Percentiles rank a stretch among this genome's conserved stretches.
phyloP scores from a whole-genome alignment of 257 asterid species.

The Gentiana dahurica region DNA sequence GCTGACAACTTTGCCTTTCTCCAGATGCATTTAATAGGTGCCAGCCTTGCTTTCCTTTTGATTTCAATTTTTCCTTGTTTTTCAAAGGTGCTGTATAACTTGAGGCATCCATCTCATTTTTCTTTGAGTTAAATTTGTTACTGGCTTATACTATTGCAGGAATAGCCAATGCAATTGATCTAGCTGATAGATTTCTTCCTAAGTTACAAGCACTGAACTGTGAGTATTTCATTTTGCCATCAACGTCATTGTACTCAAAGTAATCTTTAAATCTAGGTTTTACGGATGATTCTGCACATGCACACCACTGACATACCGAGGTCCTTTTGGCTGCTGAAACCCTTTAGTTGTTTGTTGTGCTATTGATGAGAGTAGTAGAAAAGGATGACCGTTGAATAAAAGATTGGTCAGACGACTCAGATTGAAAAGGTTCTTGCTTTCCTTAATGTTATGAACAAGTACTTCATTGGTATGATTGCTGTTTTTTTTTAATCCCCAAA shows the following conservation, averaged over 20 bases:
- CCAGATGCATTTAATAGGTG: slow-evolving; percentile 88
- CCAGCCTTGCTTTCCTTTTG: not conserved
- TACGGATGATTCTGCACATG: too few species aligned
- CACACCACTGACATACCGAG: too few species aligned
- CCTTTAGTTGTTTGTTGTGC: too few species aligned
- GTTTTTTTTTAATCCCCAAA: too few species aligned
- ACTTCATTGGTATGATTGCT: too few species aligned
- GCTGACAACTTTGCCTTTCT: slow-evolving; percentile 77
- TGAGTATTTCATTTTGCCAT: slow-evolving; percentile 34
- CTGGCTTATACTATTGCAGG: slow-evolving; percentile 43
- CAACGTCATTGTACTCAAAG: not conserved
- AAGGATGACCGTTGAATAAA: too few species aligned
- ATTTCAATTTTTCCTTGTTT: not conserved
- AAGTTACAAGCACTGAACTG: slow-evolving; percentile 76
- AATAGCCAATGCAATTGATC: slow-evolving; percentile 92
- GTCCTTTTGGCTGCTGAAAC: too few species aligned
- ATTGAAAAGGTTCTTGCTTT: too few species aligned
- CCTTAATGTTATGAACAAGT: too few species aligned
- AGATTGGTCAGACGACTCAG: too few species aligned
- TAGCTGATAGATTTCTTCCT: slow-evolving; percentile 92
- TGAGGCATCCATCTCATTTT: not conserved
- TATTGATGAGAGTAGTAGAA: too few species aligned
- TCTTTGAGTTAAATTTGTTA: slow-evolving; percentile 4
- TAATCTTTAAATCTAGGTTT: not conserved
- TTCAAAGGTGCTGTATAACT: not conserved